Evolutionary conservation across 495 filamentous ascomycete genomes (phyloP).

Genomic region (Penicillium soppii): DNA sequence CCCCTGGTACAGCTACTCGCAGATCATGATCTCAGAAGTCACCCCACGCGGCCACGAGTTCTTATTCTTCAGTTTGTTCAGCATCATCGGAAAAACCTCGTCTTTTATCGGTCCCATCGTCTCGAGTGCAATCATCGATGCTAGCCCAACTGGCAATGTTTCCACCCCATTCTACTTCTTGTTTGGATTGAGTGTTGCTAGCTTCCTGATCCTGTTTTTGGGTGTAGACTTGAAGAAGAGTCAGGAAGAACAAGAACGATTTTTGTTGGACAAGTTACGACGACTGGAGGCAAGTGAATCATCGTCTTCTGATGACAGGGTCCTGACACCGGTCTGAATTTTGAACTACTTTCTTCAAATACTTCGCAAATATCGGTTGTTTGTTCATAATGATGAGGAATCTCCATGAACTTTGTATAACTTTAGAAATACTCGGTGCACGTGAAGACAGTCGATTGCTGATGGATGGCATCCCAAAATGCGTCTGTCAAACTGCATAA

Average conservation of each 20-base stretch:
- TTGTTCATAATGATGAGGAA: slow-evolving; percentile 47
- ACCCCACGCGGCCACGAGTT: slow-evolving; percentile 65
- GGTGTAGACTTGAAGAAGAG: slow-evolving; percentile 61
- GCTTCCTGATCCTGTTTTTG: slow-evolving; percentile 47
- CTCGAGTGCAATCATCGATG: slow-evolving; percentile 66
- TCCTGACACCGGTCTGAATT: slow-evolving; percentile 1
- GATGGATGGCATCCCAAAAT: too few relatives aligned
- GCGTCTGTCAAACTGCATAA: too few relatives aligned
- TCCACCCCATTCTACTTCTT: slow-evolving; percentile 65
- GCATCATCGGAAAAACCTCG: slow-evolving; percentile 63
- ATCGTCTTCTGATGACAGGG: not conserved
- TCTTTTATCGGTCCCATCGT: slow-evolving; percentile 65
- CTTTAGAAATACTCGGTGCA: too few relatives aligned
- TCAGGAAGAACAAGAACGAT: slow-evolving; percentile 51
- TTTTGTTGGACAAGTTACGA: slow-evolving; percentile 21
- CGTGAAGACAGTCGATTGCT: too few relatives aligned
- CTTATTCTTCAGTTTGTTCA: slow-evolving; percentile 66
- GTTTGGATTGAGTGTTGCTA: slow-evolving; percentile 55
- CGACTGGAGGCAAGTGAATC: slow-evolving; percentile 6
- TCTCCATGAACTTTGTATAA: too few relatives aligned
- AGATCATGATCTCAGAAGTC: slow-evolving; percentile 68
- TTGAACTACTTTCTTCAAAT: slow-evolving; percentile 1
- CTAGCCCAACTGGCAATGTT: slow-evolving; percentile 49
- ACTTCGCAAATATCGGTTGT: slow-evolving; percentile 53
- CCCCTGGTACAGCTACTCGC: slow-evolving; percentile 67